These are phyloP conservation scores for Astragalus membranaceus DNA, from an alignment of 306 rosid species.

Conservation along the genomic window DNA sequence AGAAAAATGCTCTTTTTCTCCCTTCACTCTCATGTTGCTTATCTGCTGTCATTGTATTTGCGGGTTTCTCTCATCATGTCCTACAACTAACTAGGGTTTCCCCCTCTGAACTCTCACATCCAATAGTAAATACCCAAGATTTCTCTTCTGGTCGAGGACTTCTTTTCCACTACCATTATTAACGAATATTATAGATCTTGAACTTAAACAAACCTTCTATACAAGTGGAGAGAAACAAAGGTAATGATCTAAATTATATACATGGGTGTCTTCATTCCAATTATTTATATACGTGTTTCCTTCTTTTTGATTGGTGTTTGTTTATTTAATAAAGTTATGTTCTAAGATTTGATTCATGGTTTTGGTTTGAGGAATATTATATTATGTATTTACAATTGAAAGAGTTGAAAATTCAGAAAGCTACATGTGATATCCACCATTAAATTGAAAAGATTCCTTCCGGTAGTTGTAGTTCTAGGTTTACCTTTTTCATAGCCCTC, in stretches of 20 bases:
- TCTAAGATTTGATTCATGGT: conserved; percentile 15
- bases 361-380: not conserved
- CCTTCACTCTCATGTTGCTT: conserved; percentile 32
- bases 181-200: conserved; percentile 36
- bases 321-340: conserved; percentile 2
- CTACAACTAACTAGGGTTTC: conserved; percentile 70
- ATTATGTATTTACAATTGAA: not conserved
- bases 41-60: conserved; percentile 43
- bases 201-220: conserved; percentile 16
- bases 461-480: not conserved
- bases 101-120: conserved; percentile 41
- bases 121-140: conserved; percentile 35
- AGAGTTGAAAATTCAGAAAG: conserved; percentile 13
- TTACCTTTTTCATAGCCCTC: not conserved
- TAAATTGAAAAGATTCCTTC: conserved; percentile 13
- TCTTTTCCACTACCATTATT: conserved; percentile 36
- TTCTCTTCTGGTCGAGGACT: conserved; percentile 28
- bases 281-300: not conserved
- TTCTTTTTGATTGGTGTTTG: conserved; percentile 7
- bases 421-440: not conserved
- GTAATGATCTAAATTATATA: conserved; percentile 28
- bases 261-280: conserved; percentile 14
- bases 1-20: conserved; percentile 35
- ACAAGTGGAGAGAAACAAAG: conserved; percentile 20
- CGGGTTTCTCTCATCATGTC: conserved; percentile 40